Evolutionary conservation across 2,329 filamentous ascomycete species (phyloP).

Genomic region (Neofusicoccum laricinum): DNA sequence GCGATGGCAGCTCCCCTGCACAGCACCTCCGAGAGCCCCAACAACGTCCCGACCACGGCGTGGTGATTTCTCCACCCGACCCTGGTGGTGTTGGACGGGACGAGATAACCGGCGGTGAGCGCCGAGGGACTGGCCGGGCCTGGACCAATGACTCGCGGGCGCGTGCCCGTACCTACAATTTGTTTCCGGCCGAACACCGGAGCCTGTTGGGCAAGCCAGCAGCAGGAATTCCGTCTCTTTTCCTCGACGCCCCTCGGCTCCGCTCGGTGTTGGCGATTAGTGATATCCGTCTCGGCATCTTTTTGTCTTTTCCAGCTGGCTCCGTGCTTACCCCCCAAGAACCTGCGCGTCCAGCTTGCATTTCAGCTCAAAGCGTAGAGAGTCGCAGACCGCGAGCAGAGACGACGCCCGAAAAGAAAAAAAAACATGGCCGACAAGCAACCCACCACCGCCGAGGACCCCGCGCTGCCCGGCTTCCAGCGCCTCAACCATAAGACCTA

Average conservation of each 20-base stretch:
- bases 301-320: too few relatives aligned
- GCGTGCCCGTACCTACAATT: neutral
- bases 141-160: neutral
- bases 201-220: neutral
- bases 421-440: neutral
- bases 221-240: neutral
- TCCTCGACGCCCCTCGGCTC: neutral
- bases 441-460: neutral
- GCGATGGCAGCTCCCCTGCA: too few relatives aligned
- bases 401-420: neutral
- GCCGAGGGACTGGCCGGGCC: neutral
- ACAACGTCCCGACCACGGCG: too few relatives aligned
- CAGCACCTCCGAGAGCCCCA: too few relatives aligned
- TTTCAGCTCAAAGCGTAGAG: too few relatives aligned
- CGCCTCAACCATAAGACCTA: conserved; percentile 34
- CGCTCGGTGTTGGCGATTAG: too few relatives aligned
- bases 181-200: conserved; percentile 9
- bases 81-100: neutral
- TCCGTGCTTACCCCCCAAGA: too few relatives aligned
- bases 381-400: too few relatives aligned
- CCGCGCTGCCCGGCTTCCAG: conserved; percentile 28
- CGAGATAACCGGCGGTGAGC: neutral
- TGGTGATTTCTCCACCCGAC: too few relatives aligned
- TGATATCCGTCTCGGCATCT: too few relatives aligned
- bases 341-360: too few relatives aligned